Evolutionary conservation across 805 yeast genomes (phyloP).

Genomic region (Komagataella pseudopastoris): DNA sequence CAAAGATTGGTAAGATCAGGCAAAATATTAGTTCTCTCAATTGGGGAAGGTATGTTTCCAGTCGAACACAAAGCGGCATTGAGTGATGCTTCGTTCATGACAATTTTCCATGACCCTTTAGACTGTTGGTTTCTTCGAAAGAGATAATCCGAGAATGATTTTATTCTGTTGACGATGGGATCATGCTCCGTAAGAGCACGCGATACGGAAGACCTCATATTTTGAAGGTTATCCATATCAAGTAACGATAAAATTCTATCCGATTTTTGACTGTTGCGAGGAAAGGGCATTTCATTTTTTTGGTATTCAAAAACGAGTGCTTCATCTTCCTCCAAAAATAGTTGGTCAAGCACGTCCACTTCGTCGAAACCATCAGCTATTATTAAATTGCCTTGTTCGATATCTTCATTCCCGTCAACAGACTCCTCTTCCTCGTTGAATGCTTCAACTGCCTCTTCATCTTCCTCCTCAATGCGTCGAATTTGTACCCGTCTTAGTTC

Average conservation of each 20-base stretch:
- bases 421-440: background rate
- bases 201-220: background rate
- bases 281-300: background rate
- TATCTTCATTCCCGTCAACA: background rate
- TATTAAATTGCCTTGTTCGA: background rate
- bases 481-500: background rate
- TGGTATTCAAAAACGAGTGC: background rate
- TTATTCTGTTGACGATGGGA: background rate
- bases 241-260: background rate
- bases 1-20: constrained; percentile 1
- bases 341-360: background rate
- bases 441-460: constrained; percentile 1
- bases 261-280: background rate
- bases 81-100: constrained; percentile 22
- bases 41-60: constrained; percentile 8
- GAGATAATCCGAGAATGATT: background rate
- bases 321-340: background rate
- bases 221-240: background rate
- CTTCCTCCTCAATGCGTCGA: constrained; percentile 1
- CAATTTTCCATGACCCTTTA: constrained; percentile 11
- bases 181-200: background rate
- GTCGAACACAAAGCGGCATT: constrained; percentile 24
- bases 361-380: background rate
- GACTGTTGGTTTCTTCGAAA: background rate
- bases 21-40: background rate